phyloP scores from a whole-genome alignment of 331 rosid genomes.

The Erythrophleum ivorense region DNA sequence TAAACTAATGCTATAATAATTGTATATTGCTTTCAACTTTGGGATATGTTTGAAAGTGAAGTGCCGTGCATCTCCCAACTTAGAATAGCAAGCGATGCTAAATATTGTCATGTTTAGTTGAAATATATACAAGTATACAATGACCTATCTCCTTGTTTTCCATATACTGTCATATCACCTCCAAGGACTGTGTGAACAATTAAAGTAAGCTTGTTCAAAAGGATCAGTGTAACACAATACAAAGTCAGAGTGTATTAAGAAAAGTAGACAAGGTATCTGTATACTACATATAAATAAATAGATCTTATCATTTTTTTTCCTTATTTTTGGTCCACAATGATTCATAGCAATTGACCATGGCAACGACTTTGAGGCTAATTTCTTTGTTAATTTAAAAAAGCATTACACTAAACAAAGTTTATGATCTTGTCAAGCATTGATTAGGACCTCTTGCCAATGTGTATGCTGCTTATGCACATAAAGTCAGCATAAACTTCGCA shows the following conservation, averaged over 20 bases:
- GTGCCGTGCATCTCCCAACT: conserved; percentile 40
- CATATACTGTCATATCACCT: background rate
- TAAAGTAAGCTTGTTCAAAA: background rate
- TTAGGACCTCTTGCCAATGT: background rate
- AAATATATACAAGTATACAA: too few relatives aligned
- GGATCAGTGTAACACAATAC: background rate
- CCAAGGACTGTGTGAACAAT: too few relatives aligned
- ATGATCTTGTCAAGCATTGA: conserved; percentile 31
- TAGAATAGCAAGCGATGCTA: background rate
- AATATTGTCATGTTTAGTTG: too few relatives aligned
- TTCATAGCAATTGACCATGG: background rate
- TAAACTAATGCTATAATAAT: background rate
- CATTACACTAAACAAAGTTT: too few relatives aligned
- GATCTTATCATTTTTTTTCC: background rate
- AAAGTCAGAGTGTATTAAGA: background rate
- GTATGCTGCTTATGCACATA: conserved; percentile 45
- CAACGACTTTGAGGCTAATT: too few relatives aligned
- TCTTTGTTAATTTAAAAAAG: too few relatives aligned
- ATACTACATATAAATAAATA: too few relatives aligned
- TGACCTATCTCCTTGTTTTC: background rate
- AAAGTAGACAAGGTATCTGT: background rate
- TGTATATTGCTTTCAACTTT: background rate
- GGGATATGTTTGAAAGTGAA: conserved; percentile 26
- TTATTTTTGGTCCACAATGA: background rate
- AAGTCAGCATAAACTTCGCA: conserved; percentile 46